Base-by-base conservation (phyloP, 257 asterid genomes). In the Prunella vulgaris region DNA sequence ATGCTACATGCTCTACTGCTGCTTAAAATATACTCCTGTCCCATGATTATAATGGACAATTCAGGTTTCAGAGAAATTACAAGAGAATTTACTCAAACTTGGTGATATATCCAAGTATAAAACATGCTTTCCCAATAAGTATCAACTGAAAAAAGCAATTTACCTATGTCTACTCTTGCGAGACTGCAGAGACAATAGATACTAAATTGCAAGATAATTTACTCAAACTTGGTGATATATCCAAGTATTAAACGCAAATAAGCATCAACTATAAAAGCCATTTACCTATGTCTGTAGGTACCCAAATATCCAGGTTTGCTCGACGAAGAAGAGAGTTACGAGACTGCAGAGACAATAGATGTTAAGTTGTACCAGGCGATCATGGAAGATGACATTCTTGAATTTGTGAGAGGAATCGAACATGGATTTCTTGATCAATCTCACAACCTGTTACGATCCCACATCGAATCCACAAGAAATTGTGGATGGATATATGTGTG, bases 381-480 rank as follows among this genome's bases (percentile, higher is more conserved):
- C 7, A 76, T 76, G 37, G 73, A 67, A 74, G 90, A 83, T n/a
- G 87, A 82, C 70, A 72, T 85, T 69, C 83, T 85, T 67, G 84
- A 74, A 61, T 85, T 85, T 18, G 81, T 70, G 22, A 71, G 73
- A 61, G 90, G 80, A 17, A 76, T 82, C 77, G 83, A 79, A 28
- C 56, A 69, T n/a, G n/a, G n/a, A n/a, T n/a, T n/a, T n/a, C n/a
- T n/a, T n/a, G n/a, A n/a, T n/a, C n/a, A n/a, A n/a, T n/a, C n/a
- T n/a, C n/a, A n/a, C n/a, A n/a, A n/a, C n/a, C n/a, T n/a, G n/a
- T n/a, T n/a, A n/a, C n/a, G n/a, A n/a, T n/a, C n/a, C n/a, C n/a
- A n/a, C n/a, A n/a, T n/a, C n/a, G n/a, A n/a, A n/a, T n/a, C n/a
- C n/a, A n/a, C n/a, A n/a, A n/a, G n/a, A n/a, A n/a, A n/a, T n/a